Conservation (phyloP, 768 basidiomycete species). For the Boletales sp. region DNA sequence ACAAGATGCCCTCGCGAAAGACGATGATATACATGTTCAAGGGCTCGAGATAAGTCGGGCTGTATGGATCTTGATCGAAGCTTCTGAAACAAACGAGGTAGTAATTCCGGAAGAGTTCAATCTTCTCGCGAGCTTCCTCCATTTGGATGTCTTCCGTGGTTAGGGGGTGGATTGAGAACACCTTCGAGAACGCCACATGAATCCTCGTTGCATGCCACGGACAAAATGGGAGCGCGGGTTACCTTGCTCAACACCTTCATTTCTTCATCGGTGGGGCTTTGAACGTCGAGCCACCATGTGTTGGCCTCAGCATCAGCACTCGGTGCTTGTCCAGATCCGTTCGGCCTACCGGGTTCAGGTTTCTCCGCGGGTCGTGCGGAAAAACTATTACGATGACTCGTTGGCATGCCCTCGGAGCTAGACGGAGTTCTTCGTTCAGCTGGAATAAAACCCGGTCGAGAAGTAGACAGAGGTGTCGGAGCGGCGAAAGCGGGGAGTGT, state of each 20-base stretch:
- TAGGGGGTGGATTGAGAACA: constrained; percentile 94
- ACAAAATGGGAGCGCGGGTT: constrained; percentile 9
- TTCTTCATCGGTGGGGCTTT: constrained; percentile 93
- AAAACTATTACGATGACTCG: constrained; percentile 11
- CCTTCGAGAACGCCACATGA: constrained; percentile 44
- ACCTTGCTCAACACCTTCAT: constrained; percentile 97
- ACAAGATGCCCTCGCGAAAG: constrained; percentile 93
- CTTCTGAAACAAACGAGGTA: constrained; percentile 99
- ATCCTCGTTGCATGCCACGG: neutral
- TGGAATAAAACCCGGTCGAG: constrained; percentile 7
- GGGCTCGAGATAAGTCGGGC: constrained; percentile 94
- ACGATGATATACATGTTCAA: constrained; percentile 99
- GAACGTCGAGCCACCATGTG: constrained; percentile 98
- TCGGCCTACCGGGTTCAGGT: constrained; percentile 15
- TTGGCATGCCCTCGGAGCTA: neutral
- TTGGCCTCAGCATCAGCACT: constrained; percentile 55
- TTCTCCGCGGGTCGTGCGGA: constrained; percentile 20
- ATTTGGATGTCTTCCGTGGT: constrained; percentile 99
- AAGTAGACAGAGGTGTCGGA: constrained; percentile 6
- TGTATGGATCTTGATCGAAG: constrained; percentile 98
- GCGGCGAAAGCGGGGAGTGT: constrained; percentile 1
- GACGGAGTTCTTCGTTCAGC: constrained; percentile 8
- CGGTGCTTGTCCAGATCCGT: constrained; percentile 21
- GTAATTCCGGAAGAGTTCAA: constrained; percentile 97
- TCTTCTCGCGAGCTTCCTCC: constrained; percentile 99